Evolutionary conservation across 495 filamentous ascomycete genomes (phyloP).

Genomic region (Lepidopterella palustris): DNA sequence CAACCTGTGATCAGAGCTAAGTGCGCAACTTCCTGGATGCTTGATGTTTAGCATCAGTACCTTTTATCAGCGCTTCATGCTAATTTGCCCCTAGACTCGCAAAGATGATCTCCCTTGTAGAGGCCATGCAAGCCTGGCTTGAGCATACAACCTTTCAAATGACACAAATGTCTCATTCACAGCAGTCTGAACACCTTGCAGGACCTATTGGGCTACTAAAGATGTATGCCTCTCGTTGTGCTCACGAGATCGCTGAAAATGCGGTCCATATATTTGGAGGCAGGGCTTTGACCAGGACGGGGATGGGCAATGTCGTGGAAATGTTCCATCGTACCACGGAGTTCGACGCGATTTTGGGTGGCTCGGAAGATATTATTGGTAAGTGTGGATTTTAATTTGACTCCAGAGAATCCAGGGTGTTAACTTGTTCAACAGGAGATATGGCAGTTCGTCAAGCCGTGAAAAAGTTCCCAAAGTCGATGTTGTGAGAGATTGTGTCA

Average conservation of each 20-base stretch:
- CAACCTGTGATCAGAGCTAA: conserved; percentile 85
- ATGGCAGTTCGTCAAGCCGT: conserved; percentile 76
- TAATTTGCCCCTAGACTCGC: conserved; percentile 47
- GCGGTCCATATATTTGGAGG: conserved; percentile 84
- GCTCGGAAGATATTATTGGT: conserved; percentile 84
- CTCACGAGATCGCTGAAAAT: conserved; percentile 76
- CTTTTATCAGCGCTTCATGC: background rate
- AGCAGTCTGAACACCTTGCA: conserved; percentile 68
- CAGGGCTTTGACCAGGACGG: conserved; percentile 68
- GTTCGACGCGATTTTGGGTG: conserved; percentile 82
- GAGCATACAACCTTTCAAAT: conserved; percentile 82
- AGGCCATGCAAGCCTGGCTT: conserved; percentile 79
- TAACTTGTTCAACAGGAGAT: conserved; percentile 69
- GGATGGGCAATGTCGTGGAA: conserved; percentile 77
- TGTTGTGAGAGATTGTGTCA: no score
- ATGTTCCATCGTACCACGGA: conserved; percentile 81
- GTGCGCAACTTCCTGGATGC: conserved; percentile 29
- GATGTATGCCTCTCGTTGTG: conserved; percentile 64
- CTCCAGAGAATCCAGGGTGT: no score
- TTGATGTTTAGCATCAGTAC: background rate
- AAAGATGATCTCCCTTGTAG: conserved; percentile 77
- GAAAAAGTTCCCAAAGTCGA: conserved; percentile 75
- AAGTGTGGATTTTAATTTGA: no score
- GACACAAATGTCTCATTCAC: conserved; percentile 72
- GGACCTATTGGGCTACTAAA: conserved; percentile 82